These are phyloP conservation scores for Solanum corneliomulleri DNA, from an alignment of 257 asterid genomes.

Conservation along the genomic window DNA sequence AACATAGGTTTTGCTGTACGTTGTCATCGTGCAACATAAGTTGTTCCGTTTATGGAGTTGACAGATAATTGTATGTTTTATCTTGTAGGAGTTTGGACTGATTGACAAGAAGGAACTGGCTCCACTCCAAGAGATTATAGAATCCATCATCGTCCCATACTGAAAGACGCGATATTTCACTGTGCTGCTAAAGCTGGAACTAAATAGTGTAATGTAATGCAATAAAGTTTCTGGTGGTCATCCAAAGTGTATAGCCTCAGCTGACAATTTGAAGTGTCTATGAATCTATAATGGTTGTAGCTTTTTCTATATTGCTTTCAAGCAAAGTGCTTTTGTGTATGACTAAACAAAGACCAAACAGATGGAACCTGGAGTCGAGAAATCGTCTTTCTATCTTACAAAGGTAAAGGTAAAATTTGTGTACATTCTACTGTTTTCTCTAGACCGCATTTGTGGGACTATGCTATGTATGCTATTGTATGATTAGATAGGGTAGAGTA, in stretches of 20 bases:
- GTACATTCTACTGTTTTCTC: not conserved
- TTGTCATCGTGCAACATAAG: not conserved
- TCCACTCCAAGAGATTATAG: conserved; percentile 79
- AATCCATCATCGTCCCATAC: conserved; percentile 58
- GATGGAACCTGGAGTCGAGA: not conserved
- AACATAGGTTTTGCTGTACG: not conserved
- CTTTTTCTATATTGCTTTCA: not conserved
- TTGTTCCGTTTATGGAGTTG: not conserved
- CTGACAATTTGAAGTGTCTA: not conserved
- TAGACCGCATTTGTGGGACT: not conserved
- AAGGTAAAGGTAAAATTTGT: too few relatives aligned
- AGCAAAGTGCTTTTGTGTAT: not conserved
- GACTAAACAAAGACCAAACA: not conserved
- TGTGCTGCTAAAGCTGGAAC: not conserved
- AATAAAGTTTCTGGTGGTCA: not conserved
- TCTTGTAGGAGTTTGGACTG: conserved; percentile 70
- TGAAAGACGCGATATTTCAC: conserved; percentile 4
- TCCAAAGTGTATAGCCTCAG: not conserved
- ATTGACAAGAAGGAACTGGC: conserved; percentile 88
- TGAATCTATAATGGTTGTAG: not conserved
- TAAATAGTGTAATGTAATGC: not conserved
- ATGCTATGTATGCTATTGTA: not conserved
- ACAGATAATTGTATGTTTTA: not conserved
- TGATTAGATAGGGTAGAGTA: not conserved
- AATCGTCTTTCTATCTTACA: not conserved